Evolutionary conservation across 2,329 filamentous ascomycete genomes (phyloP).

Genomic region (Fusarium tricinctum): DNA sequence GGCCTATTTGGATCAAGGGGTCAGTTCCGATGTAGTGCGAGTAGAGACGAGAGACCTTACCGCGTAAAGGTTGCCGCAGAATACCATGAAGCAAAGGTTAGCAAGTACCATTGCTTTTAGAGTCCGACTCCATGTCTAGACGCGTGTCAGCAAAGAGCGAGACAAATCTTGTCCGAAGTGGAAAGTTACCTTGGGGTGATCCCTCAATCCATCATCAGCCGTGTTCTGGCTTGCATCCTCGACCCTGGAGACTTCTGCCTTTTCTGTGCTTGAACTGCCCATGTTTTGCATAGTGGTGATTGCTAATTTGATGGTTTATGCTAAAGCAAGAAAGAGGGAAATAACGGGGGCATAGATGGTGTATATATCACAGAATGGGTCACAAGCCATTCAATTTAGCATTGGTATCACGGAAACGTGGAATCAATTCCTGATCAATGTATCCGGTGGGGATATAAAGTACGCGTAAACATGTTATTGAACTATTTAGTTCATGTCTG

Average conservation of each 20-base stretch:
- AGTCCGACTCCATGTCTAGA: not conserved
- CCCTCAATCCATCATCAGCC: not conserved
- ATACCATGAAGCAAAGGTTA: slow-evolving; percentile 5
- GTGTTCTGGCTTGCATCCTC: not conserved
- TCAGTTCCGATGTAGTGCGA: too few relatives aligned
- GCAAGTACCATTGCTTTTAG: slow-evolving; percentile 1
- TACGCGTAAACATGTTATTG: too few relatives aligned
- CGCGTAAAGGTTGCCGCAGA: slow-evolving; percentile 8
- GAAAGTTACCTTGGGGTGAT: not conserved
- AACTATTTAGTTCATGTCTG: too few relatives aligned
- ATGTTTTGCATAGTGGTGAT: not conserved
- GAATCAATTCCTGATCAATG: too few relatives aligned
- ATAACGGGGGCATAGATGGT: too few relatives aligned
- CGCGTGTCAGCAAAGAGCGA: not conserved
- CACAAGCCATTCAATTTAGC: too few relatives aligned
- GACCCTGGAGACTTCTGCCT: not conserved
- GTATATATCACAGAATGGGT: too few relatives aligned
- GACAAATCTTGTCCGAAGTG: too few relatives aligned
- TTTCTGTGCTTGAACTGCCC: not conserved
- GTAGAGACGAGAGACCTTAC: not conserved
- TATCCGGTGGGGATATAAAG: too few relatives aligned
- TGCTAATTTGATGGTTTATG: too few relatives aligned
- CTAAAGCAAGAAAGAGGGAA: too few relatives aligned
- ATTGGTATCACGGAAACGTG: too few relatives aligned
- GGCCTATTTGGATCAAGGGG: not conserved